Evolutionary conservation across 169 alveolate genomes (phyloP).

Genomic region (Plasmodium ovale): DNA sequence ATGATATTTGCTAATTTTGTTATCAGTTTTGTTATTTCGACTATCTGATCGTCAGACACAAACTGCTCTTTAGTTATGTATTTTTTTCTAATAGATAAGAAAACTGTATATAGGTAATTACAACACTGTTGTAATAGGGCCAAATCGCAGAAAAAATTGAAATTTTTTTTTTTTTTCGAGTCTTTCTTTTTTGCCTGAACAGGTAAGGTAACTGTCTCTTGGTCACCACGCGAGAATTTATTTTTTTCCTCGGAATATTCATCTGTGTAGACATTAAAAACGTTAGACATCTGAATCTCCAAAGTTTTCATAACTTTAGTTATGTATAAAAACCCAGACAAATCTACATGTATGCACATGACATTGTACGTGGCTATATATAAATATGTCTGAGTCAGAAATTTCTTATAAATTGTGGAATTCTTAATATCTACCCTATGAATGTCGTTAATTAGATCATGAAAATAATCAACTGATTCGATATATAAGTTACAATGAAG

Average conservation of each 20-base stretch:
- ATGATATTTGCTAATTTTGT: not conserved
- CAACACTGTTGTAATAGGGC: conserved; percentile 45
- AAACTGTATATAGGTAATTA: conserved; percentile 29
- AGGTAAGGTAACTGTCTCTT: not conserved
- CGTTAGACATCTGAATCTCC: conserved; percentile 7
- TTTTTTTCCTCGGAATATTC: not conserved
- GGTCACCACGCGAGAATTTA: not conserved
- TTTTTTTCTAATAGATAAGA: conserved; percentile 12
- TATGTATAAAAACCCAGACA: conserved; percentile 48
- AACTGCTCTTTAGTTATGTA: conserved; percentile 1
- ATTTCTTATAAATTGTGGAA: conserved; percentile 13
- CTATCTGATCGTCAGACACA: not conserved
- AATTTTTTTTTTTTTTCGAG: conserved; percentile 6
- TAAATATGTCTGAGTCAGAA: conserved; percentile 49
- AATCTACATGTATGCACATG: not conserved
- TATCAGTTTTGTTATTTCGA: not conserved
- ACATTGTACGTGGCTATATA: conserved; percentile 35
- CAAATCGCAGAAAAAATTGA: conserved; percentile 24
- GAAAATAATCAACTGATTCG: conserved; percentile 75
- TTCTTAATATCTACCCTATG: conserved; percentile 4
- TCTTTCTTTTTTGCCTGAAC: not conserved
- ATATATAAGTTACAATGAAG: conserved; percentile 45
- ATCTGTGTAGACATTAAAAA: not conserved
- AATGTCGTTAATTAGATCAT: conserved; percentile 34
- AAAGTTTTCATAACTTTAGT: conserved; percentile 47